phyloP scores from a whole-genome alignment of 2,329 filamentous ascomycete species.

The Colletotrichum orchidophilum region DNA sequence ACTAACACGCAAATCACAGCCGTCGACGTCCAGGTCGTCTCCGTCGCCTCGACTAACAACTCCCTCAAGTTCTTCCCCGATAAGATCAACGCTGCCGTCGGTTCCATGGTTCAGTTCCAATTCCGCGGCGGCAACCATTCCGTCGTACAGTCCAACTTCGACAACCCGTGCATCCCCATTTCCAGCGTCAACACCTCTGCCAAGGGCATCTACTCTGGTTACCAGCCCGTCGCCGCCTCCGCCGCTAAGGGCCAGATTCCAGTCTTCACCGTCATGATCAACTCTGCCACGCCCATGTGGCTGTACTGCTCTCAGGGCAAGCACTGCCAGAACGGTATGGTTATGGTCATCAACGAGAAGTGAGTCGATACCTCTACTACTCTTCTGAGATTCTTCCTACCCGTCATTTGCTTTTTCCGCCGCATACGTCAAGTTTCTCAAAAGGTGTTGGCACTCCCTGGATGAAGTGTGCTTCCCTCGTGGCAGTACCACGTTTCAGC shows the following conservation, averaged over 20 bases:
- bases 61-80: constrained; percentile 72
- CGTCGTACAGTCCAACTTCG: constrained; percentile 80
- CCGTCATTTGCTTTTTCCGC: neutral
- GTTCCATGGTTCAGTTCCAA: constrained; percentile 74
- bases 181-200: constrained; percentile 58
- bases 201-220: constrained; percentile 73
- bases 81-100: constrained; percentile 69
- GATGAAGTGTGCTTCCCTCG: neutral
- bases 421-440: neutral
- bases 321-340: constrained; percentile 81
- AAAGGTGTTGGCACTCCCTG: neutral
- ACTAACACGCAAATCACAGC: constrained; percentile 39
- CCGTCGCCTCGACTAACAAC: constrained; percentile 66
- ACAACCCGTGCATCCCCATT: constrained; percentile 74
- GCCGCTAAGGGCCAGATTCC: constrained; percentile 61
- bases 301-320: constrained; percentile 78
- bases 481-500: constrained; percentile 17
- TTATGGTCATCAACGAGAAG: constrained; percentile 80
- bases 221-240: constrained; percentile 68
- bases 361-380: constrained; percentile 49
- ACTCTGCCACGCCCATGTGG: constrained; percentile 78
- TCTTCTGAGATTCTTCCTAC: neutral
- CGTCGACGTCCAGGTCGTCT: constrained; percentile 67
- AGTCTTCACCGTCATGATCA: constrained; percentile 77
- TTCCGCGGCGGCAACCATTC: constrained; percentile 79